A percentile compares a stretch with the other conserved stretches of the same genome.
Conservation (phyloP, 2,329 filamentous ascomycete genomes). For the Scleromitrula shiraiana region DNA sequence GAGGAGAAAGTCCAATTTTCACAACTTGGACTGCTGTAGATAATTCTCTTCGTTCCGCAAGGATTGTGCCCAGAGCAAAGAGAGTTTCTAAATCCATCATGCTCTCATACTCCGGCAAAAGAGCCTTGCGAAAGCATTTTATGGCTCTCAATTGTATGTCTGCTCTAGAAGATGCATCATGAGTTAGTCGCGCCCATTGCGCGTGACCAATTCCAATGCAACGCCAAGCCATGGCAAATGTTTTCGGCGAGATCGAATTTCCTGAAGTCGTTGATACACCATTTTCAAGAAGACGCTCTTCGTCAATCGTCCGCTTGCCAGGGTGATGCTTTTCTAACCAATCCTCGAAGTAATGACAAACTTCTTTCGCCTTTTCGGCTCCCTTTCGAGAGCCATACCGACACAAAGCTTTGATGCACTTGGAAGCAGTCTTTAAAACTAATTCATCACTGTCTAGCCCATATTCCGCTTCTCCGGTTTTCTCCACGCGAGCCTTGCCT, state of each 20-base stretch:
- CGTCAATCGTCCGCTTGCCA: conserved; percentile 12
- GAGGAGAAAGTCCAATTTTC: conserved; percentile 63
- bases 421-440: conserved; percentile 68
- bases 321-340: conserved; percentile 57
- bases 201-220: conserved; percentile 80
- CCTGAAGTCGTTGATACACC: conserved; percentile 2
- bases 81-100: conserved; percentile 66
- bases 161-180: conserved; percentile 61
- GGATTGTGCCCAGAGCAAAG: conserved; percentile 74
- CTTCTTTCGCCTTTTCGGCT: conserved; percentile 67
- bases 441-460: conserved; percentile 72
- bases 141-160: conserved; percentile 73
- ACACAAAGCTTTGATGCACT: conserved; percentile 74
- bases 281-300: conserved; percentile 14
- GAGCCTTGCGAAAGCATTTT: conserved; percentile 62
- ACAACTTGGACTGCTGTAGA: conserved; percentile 73
- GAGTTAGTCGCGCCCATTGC: conserved; percentile 78
- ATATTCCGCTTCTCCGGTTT: conserved; percentile 62
- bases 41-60: conserved; percentile 80
- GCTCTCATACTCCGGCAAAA: conserved; percentile 58
- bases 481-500: conserved; percentile 75
- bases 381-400: conserved; percentile 69
- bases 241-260: conserved; percentile 45
- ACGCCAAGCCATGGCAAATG: conserved; percentile 67
- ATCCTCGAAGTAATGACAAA: conserved; percentile 64